These are phyloP conservation scores for Termitomyces sp. DNA, from an alignment of 768 basidiomycete species.

Conservation along the genomic window DNA sequence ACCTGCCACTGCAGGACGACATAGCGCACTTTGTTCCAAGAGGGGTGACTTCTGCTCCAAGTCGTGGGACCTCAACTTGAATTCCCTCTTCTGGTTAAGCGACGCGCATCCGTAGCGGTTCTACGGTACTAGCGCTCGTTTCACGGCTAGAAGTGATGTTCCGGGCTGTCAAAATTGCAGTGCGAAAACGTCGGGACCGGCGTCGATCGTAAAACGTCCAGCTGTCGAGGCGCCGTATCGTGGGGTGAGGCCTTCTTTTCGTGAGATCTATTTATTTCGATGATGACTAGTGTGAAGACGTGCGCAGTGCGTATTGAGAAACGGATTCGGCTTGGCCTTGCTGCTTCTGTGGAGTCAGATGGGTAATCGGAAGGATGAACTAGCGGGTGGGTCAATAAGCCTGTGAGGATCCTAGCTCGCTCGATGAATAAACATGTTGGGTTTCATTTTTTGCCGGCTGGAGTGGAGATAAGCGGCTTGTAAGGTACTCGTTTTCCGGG, in stretches of 20 bases:
- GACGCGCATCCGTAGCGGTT: background rate
- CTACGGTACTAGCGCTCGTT: background rate
- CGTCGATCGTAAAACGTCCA: constrained; percentile 1
- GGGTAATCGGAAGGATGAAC: background rate
- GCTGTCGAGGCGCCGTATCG: background rate
- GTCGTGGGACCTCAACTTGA: background rate
- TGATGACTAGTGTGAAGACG: background rate
- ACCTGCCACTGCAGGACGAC: background rate
- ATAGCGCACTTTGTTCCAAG: background rate
- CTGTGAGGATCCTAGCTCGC: background rate
- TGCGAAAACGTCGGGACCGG: constrained; percentile 6
- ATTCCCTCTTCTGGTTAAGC: background rate
- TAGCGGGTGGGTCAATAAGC: background rate
- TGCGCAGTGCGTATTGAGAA: background rate
- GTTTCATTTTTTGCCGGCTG: background rate
- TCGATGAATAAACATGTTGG: background rate
- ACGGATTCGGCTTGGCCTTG: background rate
- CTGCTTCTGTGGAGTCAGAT: background rate
- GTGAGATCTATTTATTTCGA: background rate
- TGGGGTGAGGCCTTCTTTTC: background rate
- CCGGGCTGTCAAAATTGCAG: background rate
- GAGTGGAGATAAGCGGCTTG: constrained; percentile 4
- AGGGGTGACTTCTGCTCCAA: background rate
- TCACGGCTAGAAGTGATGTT: background rate
- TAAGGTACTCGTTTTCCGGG: background rate